Conservation (phyloP, 1,284 basidiomycete genomes). For the Coniophora puteana region DNA sequence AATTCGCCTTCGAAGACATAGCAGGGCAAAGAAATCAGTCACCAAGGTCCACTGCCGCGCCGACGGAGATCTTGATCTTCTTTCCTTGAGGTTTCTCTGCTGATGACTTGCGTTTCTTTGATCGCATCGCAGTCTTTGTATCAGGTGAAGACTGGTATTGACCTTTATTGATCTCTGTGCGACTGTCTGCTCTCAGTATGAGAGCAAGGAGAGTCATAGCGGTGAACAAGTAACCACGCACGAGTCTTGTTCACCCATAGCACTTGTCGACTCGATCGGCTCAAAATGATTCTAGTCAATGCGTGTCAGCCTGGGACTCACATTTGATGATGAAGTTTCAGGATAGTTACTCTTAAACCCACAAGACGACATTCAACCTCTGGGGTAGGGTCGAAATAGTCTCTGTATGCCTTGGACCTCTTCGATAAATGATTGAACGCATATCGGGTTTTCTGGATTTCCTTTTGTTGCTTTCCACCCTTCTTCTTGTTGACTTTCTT, state of each 20-base stretch:
- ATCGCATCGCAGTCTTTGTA: slow-evolving; percentile 1
- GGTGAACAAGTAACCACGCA: too few species aligned
- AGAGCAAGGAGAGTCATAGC: too few species aligned
- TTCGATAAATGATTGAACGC: slow-evolving; percentile 49
- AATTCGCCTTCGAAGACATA: neutral
- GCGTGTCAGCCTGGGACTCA: too few species aligned
- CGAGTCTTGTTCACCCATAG: too few species aligned
- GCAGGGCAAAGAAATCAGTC: slow-evolving; percentile 34
- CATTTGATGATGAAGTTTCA: too few species aligned
- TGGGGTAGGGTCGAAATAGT: slow-evolving; percentile 65
- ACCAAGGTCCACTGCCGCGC: slow-evolving; percentile 52
- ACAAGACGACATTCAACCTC: slow-evolving; percentile 57
- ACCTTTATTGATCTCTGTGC: too few species aligned
- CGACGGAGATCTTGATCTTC: slow-evolving; percentile 54
- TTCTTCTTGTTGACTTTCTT: slow-evolving; percentile 43
- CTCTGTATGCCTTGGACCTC: slow-evolving; percentile 43
- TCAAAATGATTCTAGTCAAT: too few species aligned
- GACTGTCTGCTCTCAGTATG: too few species aligned
- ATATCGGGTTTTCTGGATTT: slow-evolving; percentile 53
- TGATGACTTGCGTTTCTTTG: slow-evolving; percentile 28
- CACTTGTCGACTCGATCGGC: too few species aligned
- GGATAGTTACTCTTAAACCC: too few species aligned
- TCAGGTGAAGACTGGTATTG: too few species aligned
- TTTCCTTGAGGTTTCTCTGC: slow-evolving; percentile 38
- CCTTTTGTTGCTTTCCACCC: slow-evolving; percentile 44